Evolutionary conservation across 2,329 filamentous ascomycete genomes (phyloP).

Genomic region (Trichoderma citrinoviride): DNA sequence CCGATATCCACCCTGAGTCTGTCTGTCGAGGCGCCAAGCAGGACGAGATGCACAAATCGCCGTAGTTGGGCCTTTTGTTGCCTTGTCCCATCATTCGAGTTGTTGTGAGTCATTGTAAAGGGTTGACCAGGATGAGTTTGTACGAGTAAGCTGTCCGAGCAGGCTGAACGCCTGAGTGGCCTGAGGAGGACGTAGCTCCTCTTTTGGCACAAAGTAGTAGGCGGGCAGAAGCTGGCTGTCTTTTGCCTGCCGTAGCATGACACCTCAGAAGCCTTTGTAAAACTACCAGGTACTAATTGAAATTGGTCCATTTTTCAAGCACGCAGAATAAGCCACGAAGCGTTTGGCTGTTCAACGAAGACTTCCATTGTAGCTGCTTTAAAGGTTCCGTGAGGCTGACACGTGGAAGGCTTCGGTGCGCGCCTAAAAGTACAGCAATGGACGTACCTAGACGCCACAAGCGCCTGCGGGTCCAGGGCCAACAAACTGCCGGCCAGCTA

Average conservation of each 20-base stretch:
- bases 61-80: background rate
- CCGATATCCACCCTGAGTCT: conserved; percentile 12
- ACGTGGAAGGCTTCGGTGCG: background rate
- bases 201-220: no score
- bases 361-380: no score
- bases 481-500: background rate
- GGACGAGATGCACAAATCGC: background rate
- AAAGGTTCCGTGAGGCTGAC: background rate
- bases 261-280: no score
- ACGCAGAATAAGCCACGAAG: no score
- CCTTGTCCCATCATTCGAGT: background rate
- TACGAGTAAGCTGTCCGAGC: background rate
- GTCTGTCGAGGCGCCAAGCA: background rate
- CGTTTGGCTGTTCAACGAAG: no score
- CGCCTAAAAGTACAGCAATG: background rate
- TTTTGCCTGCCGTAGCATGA: no score
- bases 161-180: background rate
- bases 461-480: conserved; percentile 4
- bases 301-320: no score
- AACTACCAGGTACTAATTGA: no score
- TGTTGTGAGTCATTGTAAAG: background rate
- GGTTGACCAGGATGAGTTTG: background rate
- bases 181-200: background rate
- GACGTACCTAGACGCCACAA: background rate
- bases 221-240: no score